Conservation (phyloP, 2,329 filamentous ascomycete genomes). For the Sarocladium oryzae region DNA sequence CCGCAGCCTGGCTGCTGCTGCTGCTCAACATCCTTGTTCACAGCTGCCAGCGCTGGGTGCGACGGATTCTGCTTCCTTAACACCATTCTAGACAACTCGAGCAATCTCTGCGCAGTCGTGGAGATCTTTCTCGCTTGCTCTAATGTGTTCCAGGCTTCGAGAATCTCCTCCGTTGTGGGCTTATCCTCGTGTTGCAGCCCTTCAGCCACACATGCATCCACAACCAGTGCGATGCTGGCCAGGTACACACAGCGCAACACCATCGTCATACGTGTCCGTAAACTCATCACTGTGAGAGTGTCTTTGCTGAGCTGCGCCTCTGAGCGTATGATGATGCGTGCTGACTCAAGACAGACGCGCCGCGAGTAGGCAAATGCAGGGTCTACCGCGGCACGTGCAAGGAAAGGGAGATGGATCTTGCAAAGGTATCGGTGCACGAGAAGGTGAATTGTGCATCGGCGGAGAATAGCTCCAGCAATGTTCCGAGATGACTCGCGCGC, state of each 20-base stretch:
- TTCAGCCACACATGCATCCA: constrained; percentile 24
- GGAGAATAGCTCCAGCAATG: not conserved
- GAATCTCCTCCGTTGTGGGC: constrained; percentile 20
- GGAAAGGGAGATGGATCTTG: constrained; percentile 28
- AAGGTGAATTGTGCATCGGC: constrained; percentile 24
- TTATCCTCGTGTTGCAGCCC: constrained; percentile 16
- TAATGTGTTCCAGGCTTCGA: constrained; percentile 26
- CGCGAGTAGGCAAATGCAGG: constrained; percentile 25
- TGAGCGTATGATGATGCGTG: constrained; percentile 23
- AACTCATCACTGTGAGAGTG: constrained; percentile 20
- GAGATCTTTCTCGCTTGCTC: constrained; percentile 13
- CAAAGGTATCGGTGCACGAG: constrained; percentile 27
- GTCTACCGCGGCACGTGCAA: constrained; percentile 27
- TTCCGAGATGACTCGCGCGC: not conserved
- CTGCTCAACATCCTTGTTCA: not conserved
- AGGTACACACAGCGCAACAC: constrained; percentile 28
- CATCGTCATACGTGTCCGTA: constrained; percentile 22
- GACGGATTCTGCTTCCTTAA: constrained; percentile 8
- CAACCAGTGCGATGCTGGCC: constrained; percentile 26
- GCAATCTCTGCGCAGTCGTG: not conserved
- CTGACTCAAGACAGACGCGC: constrained; percentile 24
- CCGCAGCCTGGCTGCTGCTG: not conserved
- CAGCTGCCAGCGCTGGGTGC: not conserved
- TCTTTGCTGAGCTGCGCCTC: constrained; percentile 23
- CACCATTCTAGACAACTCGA: constrained; percentile 1